These are phyloP conservation scores for Gillenia trifoliata DNA, from an alignment of 306 rosid species.

Conservation along the genomic window DNA sequence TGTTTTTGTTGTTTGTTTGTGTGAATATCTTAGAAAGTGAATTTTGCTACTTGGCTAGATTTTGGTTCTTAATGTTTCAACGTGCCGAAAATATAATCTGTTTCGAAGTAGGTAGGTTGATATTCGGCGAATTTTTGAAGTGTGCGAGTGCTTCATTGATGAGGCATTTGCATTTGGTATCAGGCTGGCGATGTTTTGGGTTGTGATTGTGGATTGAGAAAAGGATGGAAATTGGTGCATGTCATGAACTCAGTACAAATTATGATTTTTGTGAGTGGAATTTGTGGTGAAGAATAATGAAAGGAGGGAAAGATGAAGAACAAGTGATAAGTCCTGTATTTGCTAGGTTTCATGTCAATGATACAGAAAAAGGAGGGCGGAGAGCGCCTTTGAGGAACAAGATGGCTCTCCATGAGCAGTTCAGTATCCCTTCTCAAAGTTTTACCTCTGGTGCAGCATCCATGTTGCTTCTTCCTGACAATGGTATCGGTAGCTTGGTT, in stretches of 20 bases:
- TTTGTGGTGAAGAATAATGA: slow-evolving; percentile 32
- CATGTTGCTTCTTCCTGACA: slow-evolving; percentile 31
- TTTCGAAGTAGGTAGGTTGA: slow-evolving; percentile 9
- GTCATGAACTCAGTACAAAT: slow-evolving; percentile 17
- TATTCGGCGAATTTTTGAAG: slow-evolving; percentile 5
- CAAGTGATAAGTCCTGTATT: slow-evolving; percentile 57
- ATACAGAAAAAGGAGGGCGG: slow-evolving; percentile 65
- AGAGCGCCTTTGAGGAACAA: slow-evolving; percentile 82
- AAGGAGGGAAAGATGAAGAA: slow-evolving; percentile 39
- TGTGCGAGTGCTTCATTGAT: too few relatives aligned
- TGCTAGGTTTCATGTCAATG: slow-evolving; percentile 69
- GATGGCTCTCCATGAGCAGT: slow-evolving; percentile 74
- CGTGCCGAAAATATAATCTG: too few relatives aligned
- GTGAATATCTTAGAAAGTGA: slow-evolving; percentile 5
- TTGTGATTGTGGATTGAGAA: neutral
- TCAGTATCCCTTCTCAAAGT: slow-evolving; percentile 49
- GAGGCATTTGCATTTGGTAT: neutral
- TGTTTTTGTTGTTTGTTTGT: slow-evolving; percentile 13
- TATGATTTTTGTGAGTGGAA: slow-evolving; percentile 18
- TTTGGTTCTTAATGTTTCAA: neutral
- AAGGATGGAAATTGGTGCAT: slow-evolving; percentile 8
- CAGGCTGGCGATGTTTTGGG: neutral
- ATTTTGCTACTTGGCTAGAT: neutral
- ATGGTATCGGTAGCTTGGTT: slow-evolving; percentile 27
- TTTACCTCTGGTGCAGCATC: slow-evolving; percentile 45